Evolutionary conservation across 2,329 filamentous ascomycete species (phyloP).

Genomic region (Cladophialophora immunda): DNA sequence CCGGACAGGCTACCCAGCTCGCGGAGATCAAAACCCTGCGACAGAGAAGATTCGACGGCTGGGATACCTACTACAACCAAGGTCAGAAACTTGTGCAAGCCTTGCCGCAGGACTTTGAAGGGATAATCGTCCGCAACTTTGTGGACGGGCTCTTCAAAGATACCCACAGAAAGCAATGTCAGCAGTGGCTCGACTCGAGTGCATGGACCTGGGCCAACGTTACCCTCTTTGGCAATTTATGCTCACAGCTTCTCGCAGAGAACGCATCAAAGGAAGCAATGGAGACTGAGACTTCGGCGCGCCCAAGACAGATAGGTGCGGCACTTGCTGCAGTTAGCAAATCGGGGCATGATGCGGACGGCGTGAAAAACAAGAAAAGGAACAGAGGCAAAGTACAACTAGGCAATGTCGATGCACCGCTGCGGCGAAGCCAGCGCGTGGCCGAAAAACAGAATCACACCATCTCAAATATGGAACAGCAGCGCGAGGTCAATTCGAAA

Average conservation of each 20-base stretch:
- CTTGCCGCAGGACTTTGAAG: slow-evolving; percentile 30
- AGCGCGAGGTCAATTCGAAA: not conserved
- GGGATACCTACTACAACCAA: slow-evolving; percentile 31
- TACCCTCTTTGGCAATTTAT: slow-evolving; percentile 23
- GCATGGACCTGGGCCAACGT: slow-evolving; percentile 38
- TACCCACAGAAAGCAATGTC: slow-evolving; percentile 32
- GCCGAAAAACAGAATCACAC: slow-evolving; percentile 10
- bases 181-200: slow-evolving; percentile 34
- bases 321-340: not conserved
- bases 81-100: slow-evolving; percentile 22
- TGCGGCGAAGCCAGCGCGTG: slow-evolving; percentile 32
- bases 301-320: slow-evolving; percentile 7
- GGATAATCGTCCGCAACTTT: slow-evolving; percentile 32
- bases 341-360: not conserved
- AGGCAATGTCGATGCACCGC: not conserved
- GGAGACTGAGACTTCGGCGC: not conserved
- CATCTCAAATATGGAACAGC: not conserved
- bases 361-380: not conserved
- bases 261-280: not conserved
- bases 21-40: slow-evolving; percentile 30
- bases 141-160: slow-evolving; percentile 29
- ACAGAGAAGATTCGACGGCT: slow-evolving; percentile 35
- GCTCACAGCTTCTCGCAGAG: slow-evolving; percentile 28
- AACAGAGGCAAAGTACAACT: not conserved
- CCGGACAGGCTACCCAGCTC: slow-evolving; percentile 23